Evolutionary conservation across 2,329 filamentous ascomycete genomes (phyloP), one percentile per base, ranked within the genome.

Genomic region (Talaromyces sp.): DNA sequence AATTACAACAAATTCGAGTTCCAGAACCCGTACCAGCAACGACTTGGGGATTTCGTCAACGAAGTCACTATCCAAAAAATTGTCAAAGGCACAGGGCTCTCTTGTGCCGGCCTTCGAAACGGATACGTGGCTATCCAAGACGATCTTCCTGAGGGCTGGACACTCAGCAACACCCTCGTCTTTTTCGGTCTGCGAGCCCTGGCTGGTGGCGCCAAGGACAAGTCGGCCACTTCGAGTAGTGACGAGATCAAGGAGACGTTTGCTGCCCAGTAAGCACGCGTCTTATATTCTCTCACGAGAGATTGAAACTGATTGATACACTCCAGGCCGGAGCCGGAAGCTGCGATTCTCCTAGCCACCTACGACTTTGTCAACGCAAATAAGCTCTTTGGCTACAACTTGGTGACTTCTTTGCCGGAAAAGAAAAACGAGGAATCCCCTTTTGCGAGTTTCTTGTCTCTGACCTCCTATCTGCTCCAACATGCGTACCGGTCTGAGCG

Each of bases 1-100:
- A 99, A 98, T 77, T 98, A 98, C 82, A 98, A 99, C 83, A 99
- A 98, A 75, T 99, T 99, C 70, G 95, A 99, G 75, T 93, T 96
- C 60, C 93, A 96, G 72, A 99, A 99, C 68, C 93, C 93, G 0
- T 99, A 99, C 69, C 89, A 95, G 68, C 80, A 96, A 64, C 89
- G 93, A 29, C 83, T 99, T 17, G 92, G 93, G 68, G 93, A 98
- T 73, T 98, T 98, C 75, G 91, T 97, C 69, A 96, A 99, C 71
- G 93, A 98, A 70, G 80, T 83, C 0, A 89, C 89, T 2, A 97
- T 98, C 68, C 84, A 88, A 62, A 91, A 90, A 69, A 90, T 96
- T 64, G 86, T 96, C 51, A 81, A 81, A 55, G 89, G 89, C 60
- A 84, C 96, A 24, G 91, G 92, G 2, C 79, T 84, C 59, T 87